Evolutionary conservation across 805 yeast genomes (phyloP).

Genomic region (Kluyveromyces siamensis): DNA sequence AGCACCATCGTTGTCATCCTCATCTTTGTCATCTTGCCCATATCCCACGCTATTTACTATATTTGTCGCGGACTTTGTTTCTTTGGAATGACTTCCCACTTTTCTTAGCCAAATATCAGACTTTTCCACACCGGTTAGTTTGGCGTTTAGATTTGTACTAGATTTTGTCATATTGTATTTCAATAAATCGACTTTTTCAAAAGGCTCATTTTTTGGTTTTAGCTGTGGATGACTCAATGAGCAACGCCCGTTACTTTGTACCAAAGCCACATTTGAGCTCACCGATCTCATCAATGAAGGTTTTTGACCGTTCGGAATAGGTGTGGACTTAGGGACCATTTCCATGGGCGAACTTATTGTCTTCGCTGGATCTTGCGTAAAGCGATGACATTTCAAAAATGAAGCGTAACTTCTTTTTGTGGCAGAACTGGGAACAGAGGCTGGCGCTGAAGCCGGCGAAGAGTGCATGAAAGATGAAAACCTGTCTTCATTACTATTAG

Average conservation of each 20-base stretch:
- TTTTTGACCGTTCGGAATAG: slow-evolving; percentile 3
- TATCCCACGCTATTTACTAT: no score
- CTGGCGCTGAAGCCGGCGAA: neutral
- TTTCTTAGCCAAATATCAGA: neutral
- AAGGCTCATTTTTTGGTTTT: neutral
- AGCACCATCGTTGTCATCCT: neutral
- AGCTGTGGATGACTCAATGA: slow-evolving; percentile 2
- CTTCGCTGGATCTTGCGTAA: neutral
- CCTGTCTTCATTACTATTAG: neutral
- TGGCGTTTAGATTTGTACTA: neutral
- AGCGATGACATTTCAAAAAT: slow-evolving; percentile 14
- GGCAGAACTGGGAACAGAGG: slow-evolving; percentile 6
- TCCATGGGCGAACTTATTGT: slow-evolving; percentile 7
- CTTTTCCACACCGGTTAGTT: neutral
- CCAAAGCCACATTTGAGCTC: slow-evolving; percentile 7
- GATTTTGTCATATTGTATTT: neutral
- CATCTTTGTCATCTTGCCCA: neutral
- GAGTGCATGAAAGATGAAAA: neutral
- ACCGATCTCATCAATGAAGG: slow-evolving; percentile 4
- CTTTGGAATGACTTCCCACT: neutral
- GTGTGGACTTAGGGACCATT: slow-evolving; percentile 19
- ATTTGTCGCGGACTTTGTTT: neutral
- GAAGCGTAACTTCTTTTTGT: slow-evolving; percentile 17
- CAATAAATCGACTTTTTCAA: neutral
- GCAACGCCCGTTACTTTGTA: slow-evolving; percentile 7